Base-by-base conservation (phyloP, 495 filamentous ascomycete species). In the Neurospora tetraspora region DNA sequence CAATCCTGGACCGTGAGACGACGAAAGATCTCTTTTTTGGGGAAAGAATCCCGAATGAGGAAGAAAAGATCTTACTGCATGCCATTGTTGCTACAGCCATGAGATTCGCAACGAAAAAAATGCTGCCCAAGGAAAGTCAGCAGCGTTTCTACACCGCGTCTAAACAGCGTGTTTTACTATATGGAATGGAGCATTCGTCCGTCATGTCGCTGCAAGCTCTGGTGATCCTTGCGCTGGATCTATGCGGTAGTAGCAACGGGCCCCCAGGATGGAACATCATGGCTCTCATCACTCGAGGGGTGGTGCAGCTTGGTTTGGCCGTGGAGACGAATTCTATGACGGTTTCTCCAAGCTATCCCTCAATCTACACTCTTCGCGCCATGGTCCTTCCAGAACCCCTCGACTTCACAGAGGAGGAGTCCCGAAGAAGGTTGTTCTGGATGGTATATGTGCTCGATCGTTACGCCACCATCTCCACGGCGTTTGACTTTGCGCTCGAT, bases 401-500 rank as follows among this genome's bases (percentile, higher is more conserved):
- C 42, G 91, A 93, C 65, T 97, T 92, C 83, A 91, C 95, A 72
- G 94, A 97, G 79, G 93, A 97, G 69, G 94, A 97, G 77, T 90
- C 92, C 65, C 84, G 93, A 47, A 85, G 94, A 47, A 85, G 94
- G 8, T 82, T 97, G 1, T 96, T 97, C 83, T 97, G 94, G 94
- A 94, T 94, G 91, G 90, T 96, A 37, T 97, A 96, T 77, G 79
- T 96, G 37, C 85, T 97, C 40, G 94, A 97, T 80, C 86, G 94
- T 47, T 96, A 96, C 76, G 93, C 94, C 1, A 96, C 93, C 2
- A 88, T 96, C 65, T 90, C 93, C 0, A 97, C 94, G 0, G 92
- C 93, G 4, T 96, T 97, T 74, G 93, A 97, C 78, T 94, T 97
- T 80, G 92, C 92, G 3, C 82, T 97, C 69, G 90, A 93, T 74